Conservation (phyloP, 2,329 filamentous ascomycete genomes). For the Bipolaris bicolor region DNA sequence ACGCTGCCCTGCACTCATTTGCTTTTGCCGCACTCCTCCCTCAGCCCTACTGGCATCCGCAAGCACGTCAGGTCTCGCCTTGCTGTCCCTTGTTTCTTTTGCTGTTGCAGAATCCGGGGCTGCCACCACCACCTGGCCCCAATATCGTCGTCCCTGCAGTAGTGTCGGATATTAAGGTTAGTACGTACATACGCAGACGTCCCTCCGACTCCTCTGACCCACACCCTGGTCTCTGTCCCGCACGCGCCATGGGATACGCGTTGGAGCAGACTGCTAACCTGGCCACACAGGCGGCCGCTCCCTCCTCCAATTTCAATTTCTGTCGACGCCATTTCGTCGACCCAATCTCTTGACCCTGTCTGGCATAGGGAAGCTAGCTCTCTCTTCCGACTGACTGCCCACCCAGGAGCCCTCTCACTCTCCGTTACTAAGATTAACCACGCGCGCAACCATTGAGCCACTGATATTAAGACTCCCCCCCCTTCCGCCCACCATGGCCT, state of each 20-base stretch:
- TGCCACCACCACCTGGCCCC: slow-evolving; percentile 5
- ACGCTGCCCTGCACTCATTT: neutral
- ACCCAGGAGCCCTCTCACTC: slow-evolving; percentile 21
- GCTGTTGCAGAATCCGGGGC: slow-evolving; percentile 10
- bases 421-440: slow-evolving; percentile 34
- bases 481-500: slow-evolving; percentile 38
- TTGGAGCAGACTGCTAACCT: slow-evolving; percentile 16
- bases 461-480: slow-evolving; percentile 35
- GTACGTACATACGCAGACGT: slow-evolving; percentile 1
- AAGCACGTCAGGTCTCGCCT: neutral
- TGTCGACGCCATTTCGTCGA: neutral
- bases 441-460: slow-evolving; percentile 21
- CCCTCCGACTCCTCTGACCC: neutral
- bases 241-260: slow-evolving; percentile 20
- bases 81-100: neutral
- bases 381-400: slow-evolving; percentile 16
- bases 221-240: slow-evolving; percentile 28
- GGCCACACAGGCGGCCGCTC: slow-evolving; percentile 17
- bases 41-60: neutral
- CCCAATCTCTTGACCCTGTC: slow-evolving; percentile 12
- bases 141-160: slow-evolving; percentile 25
- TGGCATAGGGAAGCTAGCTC: slow-evolving; percentile 18
- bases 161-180: slow-evolving; percentile 18
- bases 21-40: neutral
- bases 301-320: slow-evolving; percentile 21